Evolutionary conservation across 2,329 filamentous ascomycete genomes (phyloP).

Genomic region (Talaromyces sp.): DNA sequence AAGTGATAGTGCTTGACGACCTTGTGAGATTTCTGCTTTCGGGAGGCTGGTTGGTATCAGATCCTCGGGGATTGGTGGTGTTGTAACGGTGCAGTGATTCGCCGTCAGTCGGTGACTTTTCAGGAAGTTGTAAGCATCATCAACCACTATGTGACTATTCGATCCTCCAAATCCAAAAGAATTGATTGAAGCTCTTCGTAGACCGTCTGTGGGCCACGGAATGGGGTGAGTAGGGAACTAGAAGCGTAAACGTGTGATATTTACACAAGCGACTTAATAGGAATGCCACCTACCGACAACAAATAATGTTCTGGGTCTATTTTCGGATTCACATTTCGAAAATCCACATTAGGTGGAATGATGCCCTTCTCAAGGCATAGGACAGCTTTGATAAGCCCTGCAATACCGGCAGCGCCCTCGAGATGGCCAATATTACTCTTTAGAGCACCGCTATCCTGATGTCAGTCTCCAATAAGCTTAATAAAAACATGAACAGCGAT

Average conservation of each 20-base stretch:
- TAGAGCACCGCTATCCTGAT: not conserved
- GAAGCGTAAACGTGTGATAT: not conserved
- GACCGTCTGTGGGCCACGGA: not conserved
- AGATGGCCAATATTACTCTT: constrained; percentile 30
- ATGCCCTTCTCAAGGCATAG: constrained; percentile 36
- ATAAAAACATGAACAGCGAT: not conserved
- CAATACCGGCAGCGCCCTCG: constrained; percentile 29
- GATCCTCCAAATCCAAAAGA: not conserved
- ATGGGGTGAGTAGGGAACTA: not conserved
- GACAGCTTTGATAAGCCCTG: constrained; percentile 26
- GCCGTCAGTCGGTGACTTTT: not conserved
- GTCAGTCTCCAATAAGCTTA: not conserved
- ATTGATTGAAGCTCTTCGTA: not conserved
- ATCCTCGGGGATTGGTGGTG: not conserved
- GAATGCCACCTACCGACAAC: not conserved
- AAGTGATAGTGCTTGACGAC: not conserved
- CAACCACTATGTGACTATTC: not conserved
- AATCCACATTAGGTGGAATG: constrained; percentile 24
- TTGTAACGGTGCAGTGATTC: not conserved
- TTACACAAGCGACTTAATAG: constrained; percentile 30
- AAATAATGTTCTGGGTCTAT: not conserved
- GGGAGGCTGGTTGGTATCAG: not conserved
- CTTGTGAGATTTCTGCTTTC: not conserved
- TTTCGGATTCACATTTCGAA: not conserved
- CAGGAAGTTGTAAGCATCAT: not conserved